phyloP scores from a whole-genome alignment of 2,329 filamentous ascomycete species.

The Venturia oleaginea region DNA sequence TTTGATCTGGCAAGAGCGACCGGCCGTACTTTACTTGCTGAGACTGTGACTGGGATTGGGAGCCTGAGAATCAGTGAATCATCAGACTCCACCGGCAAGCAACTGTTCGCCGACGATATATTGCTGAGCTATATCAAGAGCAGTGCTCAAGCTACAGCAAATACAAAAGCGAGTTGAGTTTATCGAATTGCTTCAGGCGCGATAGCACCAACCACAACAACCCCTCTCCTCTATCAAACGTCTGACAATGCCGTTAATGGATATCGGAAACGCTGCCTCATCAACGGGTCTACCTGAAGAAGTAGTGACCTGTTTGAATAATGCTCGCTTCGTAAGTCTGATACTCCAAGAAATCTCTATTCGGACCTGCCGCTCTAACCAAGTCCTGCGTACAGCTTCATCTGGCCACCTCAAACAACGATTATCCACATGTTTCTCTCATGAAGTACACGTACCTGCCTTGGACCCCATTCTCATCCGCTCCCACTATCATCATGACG shows the following conservation, averaged over 20 bases:
- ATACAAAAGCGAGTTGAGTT: background rate
- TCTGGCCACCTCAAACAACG: constrained; percentile 78
- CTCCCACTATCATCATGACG: constrained; percentile 76
- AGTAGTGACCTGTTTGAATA: constrained; percentile 84
- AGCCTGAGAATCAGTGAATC: no score
- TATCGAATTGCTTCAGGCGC: background rate
- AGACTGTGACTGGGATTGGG: no score
- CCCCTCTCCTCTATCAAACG: background rate
- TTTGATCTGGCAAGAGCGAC: no score
- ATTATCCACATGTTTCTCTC: constrained; percentile 82
- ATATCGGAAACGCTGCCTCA: background rate
- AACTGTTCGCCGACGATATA: background rate
- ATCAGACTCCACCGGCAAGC: no score
- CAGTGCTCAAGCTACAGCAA: background rate
- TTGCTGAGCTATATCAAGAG: background rate
- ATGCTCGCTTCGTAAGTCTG: constrained; percentile 76
- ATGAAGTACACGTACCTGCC: constrained; percentile 99
- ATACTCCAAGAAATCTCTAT: constrained; percentile 10
- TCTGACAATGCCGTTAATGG: background rate
- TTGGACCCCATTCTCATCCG: constrained; percentile 54
- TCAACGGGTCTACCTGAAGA: constrained; percentile 46
- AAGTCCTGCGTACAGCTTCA: constrained; percentile 58
- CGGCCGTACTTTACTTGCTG: no score
- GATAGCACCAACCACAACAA: background rate
- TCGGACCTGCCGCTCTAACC: background rate